phyloP scores from a whole-genome alignment of 257 asterid genomes.

The Haberlea rhodopensis region DNA sequence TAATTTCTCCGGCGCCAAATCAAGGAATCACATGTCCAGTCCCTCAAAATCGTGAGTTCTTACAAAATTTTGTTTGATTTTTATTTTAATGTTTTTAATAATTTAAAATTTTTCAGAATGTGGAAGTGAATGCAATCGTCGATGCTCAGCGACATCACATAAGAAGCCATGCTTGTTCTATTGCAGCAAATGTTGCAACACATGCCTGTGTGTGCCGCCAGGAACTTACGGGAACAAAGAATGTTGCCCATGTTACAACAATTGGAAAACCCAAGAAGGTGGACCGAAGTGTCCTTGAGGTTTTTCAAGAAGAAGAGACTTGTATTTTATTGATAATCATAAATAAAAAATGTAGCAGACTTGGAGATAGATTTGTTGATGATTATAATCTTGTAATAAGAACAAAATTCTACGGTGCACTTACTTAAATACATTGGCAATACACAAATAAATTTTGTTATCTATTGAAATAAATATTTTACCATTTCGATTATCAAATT shows the following conservation, averaged over 20 bases:
- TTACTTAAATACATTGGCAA: too few species aligned
- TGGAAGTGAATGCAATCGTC: not conserved
- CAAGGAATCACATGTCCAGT: not conserved
- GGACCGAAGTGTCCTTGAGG: not conserved
- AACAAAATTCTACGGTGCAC: too few species aligned
- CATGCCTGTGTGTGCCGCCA: not conserved
- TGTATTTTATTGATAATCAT: too few species aligned
- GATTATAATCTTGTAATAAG: too few species aligned
- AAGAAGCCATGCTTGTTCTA: not conserved
- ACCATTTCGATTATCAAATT: too few species aligned
- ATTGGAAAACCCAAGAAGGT: not conserved
- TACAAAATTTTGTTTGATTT: too few species aligned
- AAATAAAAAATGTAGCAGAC: too few species aligned
- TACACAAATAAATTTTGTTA: too few species aligned
- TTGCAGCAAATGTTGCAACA: not conserved
- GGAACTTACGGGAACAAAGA: not conserved
- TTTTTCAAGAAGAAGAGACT: too few species aligned
- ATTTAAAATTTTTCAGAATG: not conserved
- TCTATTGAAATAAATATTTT: too few species aligned
- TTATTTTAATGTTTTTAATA: too few species aligned
- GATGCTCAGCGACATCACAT: not conserved
- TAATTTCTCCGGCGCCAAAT: not conserved
- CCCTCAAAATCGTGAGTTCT: not conserved
- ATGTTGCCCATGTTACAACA: not conserved
- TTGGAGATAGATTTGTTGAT: too few species aligned